Percentiles rank a stretch among this genome's conserved stretches.
These are phyloP conservation scores for Myxozyma melibiosi DNA, from an alignment of 805 yeast genomes.

Conservation along the genomic window DNA sequence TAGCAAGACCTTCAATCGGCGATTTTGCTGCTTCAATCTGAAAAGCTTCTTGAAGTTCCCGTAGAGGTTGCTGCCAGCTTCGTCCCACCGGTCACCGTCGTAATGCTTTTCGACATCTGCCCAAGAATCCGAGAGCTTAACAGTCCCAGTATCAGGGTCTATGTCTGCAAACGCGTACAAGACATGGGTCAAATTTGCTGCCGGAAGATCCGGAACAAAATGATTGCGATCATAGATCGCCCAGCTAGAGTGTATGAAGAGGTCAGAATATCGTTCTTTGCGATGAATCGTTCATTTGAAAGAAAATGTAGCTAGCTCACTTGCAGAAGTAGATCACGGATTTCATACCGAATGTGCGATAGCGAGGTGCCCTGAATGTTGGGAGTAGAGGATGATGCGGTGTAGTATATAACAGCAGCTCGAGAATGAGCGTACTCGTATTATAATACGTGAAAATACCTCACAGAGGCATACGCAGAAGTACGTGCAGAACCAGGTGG, in stretches of 20 bases:
- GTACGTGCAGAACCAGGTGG: no score
- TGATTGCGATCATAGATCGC: constrained; percentile 63
- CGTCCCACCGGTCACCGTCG: constrained; percentile 17
- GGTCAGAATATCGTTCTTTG: background rate
- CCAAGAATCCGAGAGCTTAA: constrained; percentile 63
- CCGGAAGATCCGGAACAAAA: constrained; percentile 64
- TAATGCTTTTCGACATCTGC: constrained; percentile 47
- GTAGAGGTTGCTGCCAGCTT: constrained; percentile 1
- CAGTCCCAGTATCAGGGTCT: constrained; percentile 54
- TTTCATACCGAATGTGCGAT: background rate
- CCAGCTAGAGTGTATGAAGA: constrained; percentile 50
- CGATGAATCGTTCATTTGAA: background rate
- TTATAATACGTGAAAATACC: no score
- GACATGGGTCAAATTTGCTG: constrained; percentile 60
- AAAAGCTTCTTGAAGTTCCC: constrained; percentile 59
- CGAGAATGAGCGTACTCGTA: no score
- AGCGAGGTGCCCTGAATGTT: background rate
- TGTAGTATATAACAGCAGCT: no score
- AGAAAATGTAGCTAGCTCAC: background rate
- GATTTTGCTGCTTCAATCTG: constrained; percentile 48
- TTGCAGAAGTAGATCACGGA: constrained; percentile 21
- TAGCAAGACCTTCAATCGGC: constrained; percentile 59
- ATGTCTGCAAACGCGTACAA: constrained; percentile 77
- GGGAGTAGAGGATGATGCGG: no score
- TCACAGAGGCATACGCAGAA: no score